phyloP scores from a whole-genome alignment of 768 basidiomycete genomes.

The Phallus indusiatus region DNA sequence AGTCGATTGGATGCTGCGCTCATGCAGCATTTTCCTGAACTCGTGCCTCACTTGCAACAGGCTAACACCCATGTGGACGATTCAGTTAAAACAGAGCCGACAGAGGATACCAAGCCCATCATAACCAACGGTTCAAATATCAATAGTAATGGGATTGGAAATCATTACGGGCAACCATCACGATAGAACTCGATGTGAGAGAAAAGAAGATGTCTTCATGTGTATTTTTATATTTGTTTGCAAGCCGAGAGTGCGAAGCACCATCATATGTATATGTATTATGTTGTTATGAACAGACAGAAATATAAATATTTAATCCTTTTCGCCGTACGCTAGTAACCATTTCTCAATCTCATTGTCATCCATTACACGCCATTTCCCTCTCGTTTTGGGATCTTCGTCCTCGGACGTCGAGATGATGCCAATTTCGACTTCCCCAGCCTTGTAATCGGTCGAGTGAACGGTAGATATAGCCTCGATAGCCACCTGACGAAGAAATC shows the following conservation, averaged over 20 bases:
- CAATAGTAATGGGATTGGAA: not conserved
- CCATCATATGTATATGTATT: not conserved
- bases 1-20: slow-evolving; percentile 60
- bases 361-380: slow-evolving; percentile 70
- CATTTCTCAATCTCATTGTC: slow-evolving; percentile 72
- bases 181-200: not conserved
- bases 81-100: not conserved
- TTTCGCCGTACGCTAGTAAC: slow-evolving; percentile 81
- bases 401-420: slow-evolving; percentile 73
- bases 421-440: slow-evolving; percentile 92
- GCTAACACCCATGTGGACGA: not conserved
- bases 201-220: not conserved
- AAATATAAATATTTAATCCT: slow-evolving; percentile 44
- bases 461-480: slow-evolving; percentile 93
- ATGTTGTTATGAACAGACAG: not conserved
- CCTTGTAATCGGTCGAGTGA: slow-evolving; percentile 93
- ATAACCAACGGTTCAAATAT: not conserved
- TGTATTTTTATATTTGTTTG: not conserved
- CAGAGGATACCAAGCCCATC: not conserved
- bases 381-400: slow-evolving; percentile 62
- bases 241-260: not conserved
- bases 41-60: slow-evolving; percentile 41
- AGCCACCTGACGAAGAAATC: slow-evolving; percentile 51
- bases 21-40: slow-evolving; percentile 61
- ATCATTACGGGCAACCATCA: not conserved